phyloP scores from a whole-genome alignment of 768 basidiomycete genomes.

The Xerocomellus intermedius region DNA sequence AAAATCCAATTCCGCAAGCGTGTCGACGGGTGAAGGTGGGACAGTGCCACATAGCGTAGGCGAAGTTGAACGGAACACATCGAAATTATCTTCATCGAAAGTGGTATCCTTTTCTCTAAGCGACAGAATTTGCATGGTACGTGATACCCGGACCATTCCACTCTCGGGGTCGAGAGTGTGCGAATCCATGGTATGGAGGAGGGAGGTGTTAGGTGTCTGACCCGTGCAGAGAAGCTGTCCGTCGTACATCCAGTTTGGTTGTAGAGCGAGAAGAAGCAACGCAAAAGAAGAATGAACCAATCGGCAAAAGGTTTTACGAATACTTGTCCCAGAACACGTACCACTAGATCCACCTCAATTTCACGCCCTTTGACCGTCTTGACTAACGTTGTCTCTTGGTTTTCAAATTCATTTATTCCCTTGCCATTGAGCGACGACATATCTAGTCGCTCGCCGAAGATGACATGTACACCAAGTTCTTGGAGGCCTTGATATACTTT shows the following conservation, averaged over 20 bases:
- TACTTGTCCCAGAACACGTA: constrained; percentile 24
- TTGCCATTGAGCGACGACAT: constrained; percentile 32
- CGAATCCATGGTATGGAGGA: constrained; percentile 45
- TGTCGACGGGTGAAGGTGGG: constrained; percentile 9
- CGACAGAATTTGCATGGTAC: constrained; percentile 48
- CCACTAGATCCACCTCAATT: constrained; percentile 53
- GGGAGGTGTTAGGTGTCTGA: constrained; percentile 53
- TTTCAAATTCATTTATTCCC: background rate
- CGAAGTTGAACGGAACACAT: background rate
- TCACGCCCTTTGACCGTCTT: constrained; percentile 49
- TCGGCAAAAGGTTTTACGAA: background rate
- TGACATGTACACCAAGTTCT: constrained; percentile 44
- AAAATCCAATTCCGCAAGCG: constrained; percentile 6
- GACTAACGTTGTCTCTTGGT: constrained; percentile 30
- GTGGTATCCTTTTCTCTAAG: background rate
- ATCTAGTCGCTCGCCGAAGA: constrained; percentile 56
- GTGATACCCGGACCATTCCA: constrained; percentile 44
- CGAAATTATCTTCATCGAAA: background rate
- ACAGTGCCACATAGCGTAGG: constrained; percentile 3
- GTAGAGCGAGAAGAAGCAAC: background rate
- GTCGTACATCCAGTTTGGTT: background rate
- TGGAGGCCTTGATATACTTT: constrained; percentile 34
- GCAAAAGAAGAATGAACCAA: background rate
- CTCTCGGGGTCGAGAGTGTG: constrained; percentile 38
- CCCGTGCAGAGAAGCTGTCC: constrained; percentile 58